Conservation (phyloP, 192 early-diverging fungal species). For the Rhizophagus clarus region DNA sequence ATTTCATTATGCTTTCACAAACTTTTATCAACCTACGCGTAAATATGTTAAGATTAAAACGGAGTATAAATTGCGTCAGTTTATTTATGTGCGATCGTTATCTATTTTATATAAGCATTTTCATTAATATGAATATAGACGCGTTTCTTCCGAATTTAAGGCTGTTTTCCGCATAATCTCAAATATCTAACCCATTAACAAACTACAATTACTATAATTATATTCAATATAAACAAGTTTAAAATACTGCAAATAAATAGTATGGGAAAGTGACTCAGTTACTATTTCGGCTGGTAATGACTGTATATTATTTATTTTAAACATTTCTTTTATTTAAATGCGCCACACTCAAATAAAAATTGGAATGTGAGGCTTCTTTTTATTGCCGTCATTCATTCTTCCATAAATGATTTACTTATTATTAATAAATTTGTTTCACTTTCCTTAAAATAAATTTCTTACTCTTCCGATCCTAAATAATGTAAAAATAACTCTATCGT, state of each 20-base stretch:
- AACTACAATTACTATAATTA: too few species aligned
- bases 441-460: background rate
- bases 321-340: background rate
- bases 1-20: constrained; percentile 7
- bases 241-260: too few species aligned
- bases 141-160: background rate
- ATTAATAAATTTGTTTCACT: background rate
- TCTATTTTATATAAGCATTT: background rate
- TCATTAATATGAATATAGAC: background rate
- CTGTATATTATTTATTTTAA: background rate
- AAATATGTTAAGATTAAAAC: background rate
- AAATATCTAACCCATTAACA: background rate
- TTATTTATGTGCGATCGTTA: background rate
- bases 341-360: background rate
- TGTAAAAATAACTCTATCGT: background rate
- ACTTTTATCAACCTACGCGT: background rate
- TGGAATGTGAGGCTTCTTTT: background rate
- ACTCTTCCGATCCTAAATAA: background rate
- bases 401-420: background rate
- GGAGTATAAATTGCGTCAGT: background rate
- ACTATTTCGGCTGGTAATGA: too few species aligned
- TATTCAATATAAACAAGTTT: too few species aligned
- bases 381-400: background rate
- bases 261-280: too few species aligned
- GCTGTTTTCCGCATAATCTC: background rate